Conservation (phyloP, 495 filamentous ascomycete genomes). For the Daldinia childiae region DNA sequence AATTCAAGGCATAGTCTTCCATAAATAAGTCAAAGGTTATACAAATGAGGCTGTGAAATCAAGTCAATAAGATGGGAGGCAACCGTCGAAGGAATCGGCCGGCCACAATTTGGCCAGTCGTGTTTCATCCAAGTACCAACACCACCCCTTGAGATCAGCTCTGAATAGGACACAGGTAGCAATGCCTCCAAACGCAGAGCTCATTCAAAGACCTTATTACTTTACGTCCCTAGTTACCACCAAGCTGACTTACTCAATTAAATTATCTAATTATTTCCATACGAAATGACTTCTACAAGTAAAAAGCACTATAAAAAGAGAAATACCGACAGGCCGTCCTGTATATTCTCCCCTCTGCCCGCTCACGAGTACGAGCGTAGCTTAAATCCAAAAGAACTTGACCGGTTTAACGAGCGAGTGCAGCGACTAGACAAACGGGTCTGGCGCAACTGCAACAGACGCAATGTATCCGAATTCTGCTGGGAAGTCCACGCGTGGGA, state of each 20-base stretch:
- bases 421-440: background rate
- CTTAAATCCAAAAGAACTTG: background rate
- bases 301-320: background rate
- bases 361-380: background rate
- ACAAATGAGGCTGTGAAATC: background rate
- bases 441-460: background rate
- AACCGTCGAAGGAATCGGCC: background rate
- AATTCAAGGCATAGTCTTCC: background rate
- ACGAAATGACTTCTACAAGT: background rate
- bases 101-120: background rate
- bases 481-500: slow-evolving; percentile 2
- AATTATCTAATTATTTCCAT: no score
- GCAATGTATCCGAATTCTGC: slow-evolving; percentile 1
- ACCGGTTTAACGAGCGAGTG: background rate
- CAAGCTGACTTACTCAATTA: background rate
- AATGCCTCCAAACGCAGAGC: background rate
- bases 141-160: background rate
- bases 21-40: background rate
- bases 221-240: background rate
- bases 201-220: background rate
- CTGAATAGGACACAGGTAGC: background rate
- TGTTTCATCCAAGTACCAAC: background rate
- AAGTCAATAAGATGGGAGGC: background rate
- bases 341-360: background rate
- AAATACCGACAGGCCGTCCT: background rate